Evolutionary conservation across 148 eudicot species (phyloP).

Genomic region (Chenopodium album): DNA sequence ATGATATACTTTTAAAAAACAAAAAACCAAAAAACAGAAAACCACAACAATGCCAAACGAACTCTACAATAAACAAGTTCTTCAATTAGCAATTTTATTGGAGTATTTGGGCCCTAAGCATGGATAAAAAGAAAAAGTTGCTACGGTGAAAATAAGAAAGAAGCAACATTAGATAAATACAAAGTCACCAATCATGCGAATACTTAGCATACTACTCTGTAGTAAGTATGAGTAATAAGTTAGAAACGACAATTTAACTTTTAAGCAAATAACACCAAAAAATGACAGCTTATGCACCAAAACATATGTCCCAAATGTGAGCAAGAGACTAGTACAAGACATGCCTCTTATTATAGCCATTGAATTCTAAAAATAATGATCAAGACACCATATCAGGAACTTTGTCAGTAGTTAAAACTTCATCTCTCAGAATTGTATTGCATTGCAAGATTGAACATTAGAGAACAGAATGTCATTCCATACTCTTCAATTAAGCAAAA

Average conservation of each 20-base stretch:
- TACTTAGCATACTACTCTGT: not conserved
- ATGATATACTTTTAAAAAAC: too few species aligned
- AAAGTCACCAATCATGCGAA: not conserved
- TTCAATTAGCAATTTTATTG: not conserved
- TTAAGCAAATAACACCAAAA: not conserved
- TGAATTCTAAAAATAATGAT: not conserved
- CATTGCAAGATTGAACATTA: too few species aligned
- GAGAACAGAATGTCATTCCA: not conserved
- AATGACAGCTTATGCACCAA: not conserved
- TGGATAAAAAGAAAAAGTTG: not conserved
- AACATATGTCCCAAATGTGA: not conserved
- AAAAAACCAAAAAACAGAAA: too few species aligned
- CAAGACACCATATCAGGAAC: not conserved
- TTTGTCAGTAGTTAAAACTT: not conserved
- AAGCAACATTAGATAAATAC: not conserved
- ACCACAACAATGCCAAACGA: too few species aligned
- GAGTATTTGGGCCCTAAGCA: not conserved
- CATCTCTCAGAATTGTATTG: not conserved
- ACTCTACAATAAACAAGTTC: not conserved
- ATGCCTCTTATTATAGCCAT: constrained; percentile 1
- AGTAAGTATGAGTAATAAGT: not conserved
- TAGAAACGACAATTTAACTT: not conserved
- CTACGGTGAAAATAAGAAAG: not conserved
- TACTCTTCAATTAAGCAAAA: not conserved
- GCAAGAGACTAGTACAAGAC: constrained; percentile 5